Percentiles rank a stretch among this genome's conserved stretches.
These are phyloP conservation scores for Cercospora zeina DNA, from an alignment of 2,329 filamentous ascomycete species.

Conservation along the genomic window DNA sequence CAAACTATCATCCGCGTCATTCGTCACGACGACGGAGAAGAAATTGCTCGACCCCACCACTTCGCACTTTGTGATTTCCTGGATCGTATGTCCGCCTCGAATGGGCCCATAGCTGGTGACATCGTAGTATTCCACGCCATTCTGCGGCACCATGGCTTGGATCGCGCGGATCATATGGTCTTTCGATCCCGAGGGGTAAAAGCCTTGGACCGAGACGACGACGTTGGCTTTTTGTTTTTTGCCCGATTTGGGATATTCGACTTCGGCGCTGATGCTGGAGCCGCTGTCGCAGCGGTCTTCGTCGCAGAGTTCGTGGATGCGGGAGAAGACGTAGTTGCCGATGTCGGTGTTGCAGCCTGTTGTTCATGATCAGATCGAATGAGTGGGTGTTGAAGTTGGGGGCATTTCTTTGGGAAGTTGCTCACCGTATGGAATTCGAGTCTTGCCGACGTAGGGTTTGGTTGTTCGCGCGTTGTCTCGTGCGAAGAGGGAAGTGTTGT, in stretches of 20 bases:
- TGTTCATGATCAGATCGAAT: not conserved
- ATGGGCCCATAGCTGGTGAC: slow-evolving; percentile 4
- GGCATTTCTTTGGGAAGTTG: not conserved
- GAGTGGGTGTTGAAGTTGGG: not conserved
- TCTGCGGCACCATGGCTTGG: slow-evolving; percentile 11
- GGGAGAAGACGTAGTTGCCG: slow-evolving; percentile 8
- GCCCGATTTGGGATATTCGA: slow-evolving; percentile 5
- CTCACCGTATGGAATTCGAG: slow-evolving; percentile 11
- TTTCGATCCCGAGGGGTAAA: slow-evolving; percentile 6
- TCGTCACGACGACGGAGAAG: slow-evolving; percentile 1
- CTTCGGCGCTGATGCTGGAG: slow-evolving; percentile 1
- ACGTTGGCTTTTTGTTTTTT: slow-evolving; percentile 4
- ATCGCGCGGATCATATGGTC: slow-evolving; percentile 7
- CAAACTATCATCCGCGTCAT: slow-evolving; percentile 1
- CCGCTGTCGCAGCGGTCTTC: slow-evolving; percentile 6
- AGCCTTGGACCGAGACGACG: not conserved
- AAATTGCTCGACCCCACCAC: slow-evolving; percentile 12
- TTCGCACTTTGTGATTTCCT: not conserved
- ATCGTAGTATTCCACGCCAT: slow-evolving; percentile 3
- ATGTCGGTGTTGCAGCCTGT: slow-evolving; percentile 17
- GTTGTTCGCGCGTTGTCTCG: not conserved
- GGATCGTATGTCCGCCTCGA: not conserved
- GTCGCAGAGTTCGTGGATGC: slow-evolving; percentile 14
- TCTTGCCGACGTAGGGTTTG: slow-evolving; percentile 10
- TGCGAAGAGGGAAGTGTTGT: not conserved